Base-by-base conservation (phyloP, 1,139 yeast species). In the Saccharomycopsis hybrid region DNA sequence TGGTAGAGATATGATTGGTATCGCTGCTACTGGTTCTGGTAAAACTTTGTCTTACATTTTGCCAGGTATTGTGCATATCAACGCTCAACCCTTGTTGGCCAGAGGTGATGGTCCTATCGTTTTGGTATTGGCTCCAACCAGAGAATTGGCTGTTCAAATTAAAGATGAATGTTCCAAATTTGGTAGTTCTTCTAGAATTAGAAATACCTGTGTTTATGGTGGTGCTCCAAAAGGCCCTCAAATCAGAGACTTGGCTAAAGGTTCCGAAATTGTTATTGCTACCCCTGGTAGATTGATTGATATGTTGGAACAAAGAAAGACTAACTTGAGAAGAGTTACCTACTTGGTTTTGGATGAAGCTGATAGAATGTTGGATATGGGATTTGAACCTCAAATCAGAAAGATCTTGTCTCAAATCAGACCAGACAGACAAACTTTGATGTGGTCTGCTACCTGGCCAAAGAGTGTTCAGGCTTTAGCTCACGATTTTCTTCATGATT, bases 381-480 rank as follows among this genome's bases (percentile, higher is more conserved):
- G 96, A 65, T 88, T 88, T 69, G 97, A 88, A 73, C 96, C 96
- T 58, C 96, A 87, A 74, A 88, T 88, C 69, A 80, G 96, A 75
- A 87, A 87, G 73, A 89, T 88, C 68, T 88, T 89, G 60, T 95
- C 87, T 63, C 96, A 87, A 75, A 88, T 88, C 65, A 83, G 96
- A 73, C 96, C 96, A 56, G 96, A 89, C 68, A 85, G 96, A 73
- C 98, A 92, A 76, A 92, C 98, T 55, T 78, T 92, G 65, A 87
- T 92, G 97, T 92, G 97, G 97, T 89, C 97, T 58, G 98, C 98
- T 60, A 92, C 98, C 51, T 92, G 98, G 98, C 98, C 98, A 64
- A 89, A 89, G 77, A 95, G 88, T 70, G 97, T 92, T 57, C 95
- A 90, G 76, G 76, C 81, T 60, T 78, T 92, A 65, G 94, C 97